These are phyloP conservation scores for Cicer pinnatifidum DNA, from an alignment of 306 rosid genomes.

Conservation along the genomic window DNA sequence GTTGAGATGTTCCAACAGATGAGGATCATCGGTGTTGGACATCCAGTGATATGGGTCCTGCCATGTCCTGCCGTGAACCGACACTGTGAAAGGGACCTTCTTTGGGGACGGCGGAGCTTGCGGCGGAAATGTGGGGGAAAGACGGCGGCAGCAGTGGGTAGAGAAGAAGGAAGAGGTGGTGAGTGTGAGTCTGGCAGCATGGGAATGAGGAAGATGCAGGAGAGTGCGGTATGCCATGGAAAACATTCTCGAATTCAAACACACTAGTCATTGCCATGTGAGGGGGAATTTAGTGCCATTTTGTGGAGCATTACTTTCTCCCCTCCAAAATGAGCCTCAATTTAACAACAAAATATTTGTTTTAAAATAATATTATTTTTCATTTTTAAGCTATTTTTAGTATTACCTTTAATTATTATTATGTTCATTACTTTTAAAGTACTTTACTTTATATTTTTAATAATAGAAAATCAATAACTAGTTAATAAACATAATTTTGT, in stretches of 20 bases:
- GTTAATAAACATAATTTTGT: too few species aligned
- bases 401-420: too few species aligned
- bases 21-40: conserved; percentile 73
- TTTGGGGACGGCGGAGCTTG: conserved; percentile 64
- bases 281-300: too few species aligned
- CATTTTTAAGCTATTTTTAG: too few species aligned
- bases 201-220: conserved; percentile 42
- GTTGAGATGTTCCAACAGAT: conserved; percentile 59
- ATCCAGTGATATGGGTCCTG: conserved; percentile 90
- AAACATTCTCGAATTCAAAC: conserved; percentile 2
- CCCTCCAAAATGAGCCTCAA: too few species aligned
- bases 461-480: too few species aligned
- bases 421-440: too few species aligned
- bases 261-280: neutral
- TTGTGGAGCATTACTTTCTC: too few species aligned
- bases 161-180: conserved; percentile 12
- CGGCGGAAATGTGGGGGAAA: conserved; percentile 43
- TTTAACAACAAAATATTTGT: too few species aligned
- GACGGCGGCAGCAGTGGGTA: conserved; percentile 45
- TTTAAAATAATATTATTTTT: too few species aligned
- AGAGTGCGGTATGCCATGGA: conserved; percentile 57
- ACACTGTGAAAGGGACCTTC: conserved; percentile 63
- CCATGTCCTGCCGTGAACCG: conserved; percentile 67
- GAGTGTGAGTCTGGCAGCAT: conserved; percentile 5
- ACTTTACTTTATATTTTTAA: too few species aligned